Percentiles rank a stretch among this genome's conserved stretches.
phyloP scores from a whole-genome alignment of 2,329 filamentous ascomycete genomes.

The Zymoseptoria passerinii region DNA sequence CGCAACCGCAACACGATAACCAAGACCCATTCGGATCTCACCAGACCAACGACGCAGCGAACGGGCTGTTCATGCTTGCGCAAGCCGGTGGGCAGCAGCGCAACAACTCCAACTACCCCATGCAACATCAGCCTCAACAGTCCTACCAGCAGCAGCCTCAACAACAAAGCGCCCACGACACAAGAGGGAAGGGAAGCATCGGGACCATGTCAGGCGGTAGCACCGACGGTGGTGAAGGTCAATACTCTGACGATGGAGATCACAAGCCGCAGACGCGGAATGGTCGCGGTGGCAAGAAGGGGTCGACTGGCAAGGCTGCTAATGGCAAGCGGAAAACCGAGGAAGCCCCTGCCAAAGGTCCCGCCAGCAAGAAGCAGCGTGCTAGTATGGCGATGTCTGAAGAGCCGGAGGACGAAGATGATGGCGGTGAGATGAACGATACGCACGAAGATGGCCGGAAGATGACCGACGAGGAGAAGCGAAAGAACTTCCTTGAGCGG shows the following conservation, averaged over 20 bases:
- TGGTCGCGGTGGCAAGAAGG: slow-evolving; percentile 60
- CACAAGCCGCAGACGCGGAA: slow-evolving; percentile 56
- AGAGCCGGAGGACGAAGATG: slow-evolving; percentile 45
- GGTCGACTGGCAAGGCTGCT: slow-evolving; percentile 42
- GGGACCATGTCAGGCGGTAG: slow-evolving; percentile 53
- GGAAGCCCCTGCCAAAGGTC: slow-evolving; percentile 58
- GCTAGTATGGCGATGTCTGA: slow-evolving; percentile 41
- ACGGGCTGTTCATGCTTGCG: slow-evolving; percentile 85
- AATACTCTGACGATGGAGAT: slow-evolving; percentile 60
- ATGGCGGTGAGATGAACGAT: slow-evolving; percentile 42
- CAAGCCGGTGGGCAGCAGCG: slow-evolving; percentile 55
- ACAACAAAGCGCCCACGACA: slow-evolving; percentile 22
- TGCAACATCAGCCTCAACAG: slow-evolving; percentile 34
- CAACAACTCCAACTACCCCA: slow-evolving; percentile 38
- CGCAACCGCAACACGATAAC: slow-evolving; percentile 29
- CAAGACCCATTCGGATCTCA: slow-evolving; percentile 72
- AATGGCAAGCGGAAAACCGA: slow-evolving; percentile 73
- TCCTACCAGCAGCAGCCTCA: slow-evolving; percentile 40
- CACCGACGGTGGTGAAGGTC: slow-evolving; percentile 46
- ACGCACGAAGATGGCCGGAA: slow-evolving; percentile 56
- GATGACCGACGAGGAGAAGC: slow-evolving; percentile 98
- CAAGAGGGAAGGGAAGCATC: slow-evolving; percentile 40
- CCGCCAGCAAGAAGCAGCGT: slow-evolving; percentile 65
- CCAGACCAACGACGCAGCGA: slow-evolving; percentile 87
- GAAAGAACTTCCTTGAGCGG: slow-evolving; percentile 93